A percentile compares a stretch with the other conserved stretches of the same genome.
Conservation (phyloP, 2,329 filamentous ascomycete species). For the Hypoxylon sp. region DNA sequence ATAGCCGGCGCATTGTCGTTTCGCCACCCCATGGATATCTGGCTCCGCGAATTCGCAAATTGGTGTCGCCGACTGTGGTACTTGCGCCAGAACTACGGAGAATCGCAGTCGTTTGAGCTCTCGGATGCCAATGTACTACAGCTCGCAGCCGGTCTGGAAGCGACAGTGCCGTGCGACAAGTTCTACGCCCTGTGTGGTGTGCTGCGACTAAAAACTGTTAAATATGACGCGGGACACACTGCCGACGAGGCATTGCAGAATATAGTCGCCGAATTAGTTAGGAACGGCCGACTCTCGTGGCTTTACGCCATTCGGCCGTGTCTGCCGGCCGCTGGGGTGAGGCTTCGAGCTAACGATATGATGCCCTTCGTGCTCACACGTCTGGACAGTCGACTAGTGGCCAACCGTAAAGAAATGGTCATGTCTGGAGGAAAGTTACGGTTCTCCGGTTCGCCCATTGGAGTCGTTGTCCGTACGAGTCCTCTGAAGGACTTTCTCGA, state of each 20-base stretch:
- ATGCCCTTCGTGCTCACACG: background rate
- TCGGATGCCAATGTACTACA: background rate
- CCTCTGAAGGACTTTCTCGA: background rate
- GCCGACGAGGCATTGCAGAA: background rate
- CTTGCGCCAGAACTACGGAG: background rate
- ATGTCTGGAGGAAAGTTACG: background rate
- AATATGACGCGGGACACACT: background rate
- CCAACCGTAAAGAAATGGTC: background rate
- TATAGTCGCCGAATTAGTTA: background rate
- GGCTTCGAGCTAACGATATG: background rate
- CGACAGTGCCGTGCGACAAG: background rate
- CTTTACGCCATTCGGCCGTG: background rate
- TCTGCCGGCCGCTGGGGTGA: background rate
- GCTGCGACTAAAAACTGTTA: background rate
- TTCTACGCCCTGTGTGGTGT: background rate
- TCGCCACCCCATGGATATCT: background rate
- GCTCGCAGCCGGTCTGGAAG: background rate
- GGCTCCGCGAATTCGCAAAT: background rate
- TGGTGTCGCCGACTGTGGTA: background rate
- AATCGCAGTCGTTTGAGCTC: background rate
- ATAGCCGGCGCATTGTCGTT: background rate
- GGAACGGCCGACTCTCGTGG: background rate
- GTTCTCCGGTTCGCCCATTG: background rate
- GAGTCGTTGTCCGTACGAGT: background rate
- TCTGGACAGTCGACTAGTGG: background rate